Evolutionary conservation across 352 stramenopile species (phyloP).

Genomic region (Globisporangium sylvaticum): DNA sequence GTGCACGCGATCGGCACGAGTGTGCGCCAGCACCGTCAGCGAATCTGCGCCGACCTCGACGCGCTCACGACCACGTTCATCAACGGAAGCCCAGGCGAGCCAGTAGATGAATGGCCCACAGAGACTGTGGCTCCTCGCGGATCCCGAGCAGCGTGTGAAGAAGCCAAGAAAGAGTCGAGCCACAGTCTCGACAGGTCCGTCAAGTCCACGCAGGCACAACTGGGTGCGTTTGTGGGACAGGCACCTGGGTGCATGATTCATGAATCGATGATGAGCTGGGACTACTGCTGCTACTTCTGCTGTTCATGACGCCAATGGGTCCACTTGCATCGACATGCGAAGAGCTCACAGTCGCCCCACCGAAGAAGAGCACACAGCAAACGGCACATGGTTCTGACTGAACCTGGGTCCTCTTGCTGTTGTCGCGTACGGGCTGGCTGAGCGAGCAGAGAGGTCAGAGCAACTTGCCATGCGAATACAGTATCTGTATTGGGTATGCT

Average conservation of each 20-base stretch:
- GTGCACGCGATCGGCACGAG: not conserved
- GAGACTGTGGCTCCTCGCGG: not conserved
- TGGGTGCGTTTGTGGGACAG: too few relatives aligned
- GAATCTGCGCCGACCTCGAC: not conserved
- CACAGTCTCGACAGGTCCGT: not conserved
- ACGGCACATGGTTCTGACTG: too few relatives aligned
- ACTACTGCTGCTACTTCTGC: not conserved
- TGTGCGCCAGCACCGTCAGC: not conserved
- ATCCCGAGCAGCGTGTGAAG: not conserved
- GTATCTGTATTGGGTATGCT: too few relatives aligned
- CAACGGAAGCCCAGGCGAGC: not conserved
- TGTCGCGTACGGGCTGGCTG: too few relatives aligned
- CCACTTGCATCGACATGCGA: too few relatives aligned
- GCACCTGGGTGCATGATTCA: too few relatives aligned
- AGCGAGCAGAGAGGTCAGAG: too few relatives aligned
- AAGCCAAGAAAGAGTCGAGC: not conserved
- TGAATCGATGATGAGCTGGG: not conserved
- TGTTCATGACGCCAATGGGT: not conserved
- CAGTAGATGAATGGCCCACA: not conserved
- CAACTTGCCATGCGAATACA: too few relatives aligned
- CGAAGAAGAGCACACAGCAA: too few relatives aligned
- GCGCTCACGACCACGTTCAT: slow-evolving; percentile 4
- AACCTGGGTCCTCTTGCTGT: too few relatives aligned
- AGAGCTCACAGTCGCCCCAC: too few relatives aligned
- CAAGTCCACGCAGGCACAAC: too few relatives aligned